Percentiles rank a stretch among this genome's conserved stretches.
Evolutionary conservation across 768 basidiomycete genomes (phyloP).

Genomic region (Inosperma sp.): DNA sequence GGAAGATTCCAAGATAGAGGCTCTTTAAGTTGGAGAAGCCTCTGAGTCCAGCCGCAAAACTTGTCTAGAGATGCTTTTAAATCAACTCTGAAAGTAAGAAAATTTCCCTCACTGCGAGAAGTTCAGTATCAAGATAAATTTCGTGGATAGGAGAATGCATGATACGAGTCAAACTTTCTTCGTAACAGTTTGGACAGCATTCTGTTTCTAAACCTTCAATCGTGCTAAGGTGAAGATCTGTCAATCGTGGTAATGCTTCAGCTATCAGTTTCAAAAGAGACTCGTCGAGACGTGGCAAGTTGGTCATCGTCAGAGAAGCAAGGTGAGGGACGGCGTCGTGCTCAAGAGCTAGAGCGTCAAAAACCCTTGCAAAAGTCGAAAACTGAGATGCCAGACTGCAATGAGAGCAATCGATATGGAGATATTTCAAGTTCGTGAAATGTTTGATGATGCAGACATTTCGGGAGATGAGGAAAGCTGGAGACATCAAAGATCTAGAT

Average conservation of each 20-base stretch:
- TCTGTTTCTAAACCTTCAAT: constrained; percentile 52
- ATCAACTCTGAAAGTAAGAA: constrained; percentile 6
- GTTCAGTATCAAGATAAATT: constrained; percentile 36
- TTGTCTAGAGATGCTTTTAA: constrained; percentile 37
- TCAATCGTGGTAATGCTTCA: constrained; percentile 40
- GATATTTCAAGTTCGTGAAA: constrained; percentile 33
- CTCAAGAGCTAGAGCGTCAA: constrained; percentile 27
- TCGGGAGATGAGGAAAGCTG: constrained; percentile 29
- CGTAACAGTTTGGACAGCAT: constrained; percentile 64
- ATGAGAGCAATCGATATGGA: constrained; percentile 40
- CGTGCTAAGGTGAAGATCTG: constrained; percentile 51
- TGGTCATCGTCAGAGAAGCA: constrained; percentile 45
- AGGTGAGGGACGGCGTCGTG: constrained; percentile 35
- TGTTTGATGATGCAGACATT: constrained; percentile 24
- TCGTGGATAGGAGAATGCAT: constrained; percentile 63
- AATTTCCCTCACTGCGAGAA: constrained; percentile 47
- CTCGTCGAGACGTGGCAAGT: constrained; percentile 54
- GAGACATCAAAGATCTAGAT: constrained; percentile 30
- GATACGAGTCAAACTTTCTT: constrained; percentile 51
- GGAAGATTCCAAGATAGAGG: constrained; percentile 58
- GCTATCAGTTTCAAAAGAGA: constrained; percentile 46
- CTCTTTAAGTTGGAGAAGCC: constrained; percentile 29
- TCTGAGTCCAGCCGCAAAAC: constrained; percentile 32
- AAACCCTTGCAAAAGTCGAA: constrained; percentile 30
- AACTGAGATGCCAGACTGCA: constrained; percentile 46